Percentiles rank a stretch among this genome's conserved stretches.
Conservation (phyloP, 2,329 filamentous ascomycete species). For the Huntiella moniliformis region DNA sequence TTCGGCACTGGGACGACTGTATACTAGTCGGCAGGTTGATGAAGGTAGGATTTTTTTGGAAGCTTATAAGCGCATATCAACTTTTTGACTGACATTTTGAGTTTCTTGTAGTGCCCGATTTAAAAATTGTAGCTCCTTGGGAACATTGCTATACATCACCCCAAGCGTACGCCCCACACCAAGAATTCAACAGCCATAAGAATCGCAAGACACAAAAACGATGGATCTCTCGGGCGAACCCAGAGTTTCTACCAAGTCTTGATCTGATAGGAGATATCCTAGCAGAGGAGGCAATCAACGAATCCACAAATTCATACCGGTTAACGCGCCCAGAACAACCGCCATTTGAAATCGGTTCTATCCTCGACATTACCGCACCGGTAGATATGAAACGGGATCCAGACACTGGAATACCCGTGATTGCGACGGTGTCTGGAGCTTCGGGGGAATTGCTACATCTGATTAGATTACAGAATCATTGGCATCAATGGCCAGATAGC, state of each 20-base stretch:
- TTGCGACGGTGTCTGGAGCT: conserved; percentile 34
- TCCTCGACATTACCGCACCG: conserved; percentile 23
- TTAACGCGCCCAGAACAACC: conserved; percentile 9
- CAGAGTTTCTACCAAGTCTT: conserved; percentile 28
- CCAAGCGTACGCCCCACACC: neutral
- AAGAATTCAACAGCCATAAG: no score
- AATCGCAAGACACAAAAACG: conserved; percentile 20
- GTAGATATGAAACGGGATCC: conserved; percentile 9
- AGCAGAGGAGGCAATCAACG: conserved; percentile 17
- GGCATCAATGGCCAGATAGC: conserved; percentile 34
- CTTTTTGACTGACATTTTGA: no score
- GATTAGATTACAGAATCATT: conserved; percentile 28
- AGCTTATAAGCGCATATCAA: no score
- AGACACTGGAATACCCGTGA: conserved; percentile 18
- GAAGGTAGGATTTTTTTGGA: conserved; percentile 1
- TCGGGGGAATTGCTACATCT: conserved; percentile 40
- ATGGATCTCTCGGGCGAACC: conserved; percentile 33
- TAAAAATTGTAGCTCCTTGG: conserved; percentile 7
- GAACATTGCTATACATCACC: conserved; percentile 10
- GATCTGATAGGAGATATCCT: conserved; percentile 18
- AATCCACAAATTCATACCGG: conserved; percentile 3
- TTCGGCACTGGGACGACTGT: conserved; percentile 3
- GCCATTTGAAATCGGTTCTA: conserved; percentile 36
- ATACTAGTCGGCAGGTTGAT: conserved; percentile 1
- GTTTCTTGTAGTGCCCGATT: conserved; percentile 4